Percentiles rank a stretch among this genome's conserved stretches.
These are phyloP conservation scores for Dactylis glomerata DNA, from an alignment of 176 grass and related monocot genomes.

Conservation along the genomic window DNA sequence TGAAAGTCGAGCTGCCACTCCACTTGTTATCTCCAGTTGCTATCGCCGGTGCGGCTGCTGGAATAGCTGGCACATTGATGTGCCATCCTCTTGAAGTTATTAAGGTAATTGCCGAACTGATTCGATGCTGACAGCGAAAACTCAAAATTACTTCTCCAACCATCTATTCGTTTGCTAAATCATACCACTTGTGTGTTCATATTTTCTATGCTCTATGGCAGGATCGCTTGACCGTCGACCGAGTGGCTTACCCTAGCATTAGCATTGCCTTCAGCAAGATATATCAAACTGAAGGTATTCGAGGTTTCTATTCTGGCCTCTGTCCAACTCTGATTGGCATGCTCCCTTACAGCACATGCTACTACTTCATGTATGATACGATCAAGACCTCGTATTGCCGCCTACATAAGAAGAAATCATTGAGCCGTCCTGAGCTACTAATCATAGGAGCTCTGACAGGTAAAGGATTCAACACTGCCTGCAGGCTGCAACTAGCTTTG, in stretches of 20 bases:
- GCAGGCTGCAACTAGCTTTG: neutral
- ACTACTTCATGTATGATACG: neutral
- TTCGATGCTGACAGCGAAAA: neutral
- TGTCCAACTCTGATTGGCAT: neutral
- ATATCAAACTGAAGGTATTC: neutral
- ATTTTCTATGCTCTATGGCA: neutral
- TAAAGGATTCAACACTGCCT: neutral
- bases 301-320: neutral
- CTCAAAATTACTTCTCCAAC: neutral
- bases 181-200: neutral
- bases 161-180: neutral
- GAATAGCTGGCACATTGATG: neutral
- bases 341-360: neutral
- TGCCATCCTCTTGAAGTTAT: neutral
- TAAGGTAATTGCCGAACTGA: neutral
- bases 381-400: neutral
- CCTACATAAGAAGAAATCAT: neutral
- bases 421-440: neutral
- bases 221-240: neutral
- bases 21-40: neutral
- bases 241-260: neutral
- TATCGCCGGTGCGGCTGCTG: neutral
- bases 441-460: neutral
- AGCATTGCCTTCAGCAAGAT: neutral
- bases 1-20: neutral